Evolutionary conservation across 257 asterid genomes (phyloP), one percentile per base, ranked within the genome.

Genomic region (Prunella vulgaris): DNA sequence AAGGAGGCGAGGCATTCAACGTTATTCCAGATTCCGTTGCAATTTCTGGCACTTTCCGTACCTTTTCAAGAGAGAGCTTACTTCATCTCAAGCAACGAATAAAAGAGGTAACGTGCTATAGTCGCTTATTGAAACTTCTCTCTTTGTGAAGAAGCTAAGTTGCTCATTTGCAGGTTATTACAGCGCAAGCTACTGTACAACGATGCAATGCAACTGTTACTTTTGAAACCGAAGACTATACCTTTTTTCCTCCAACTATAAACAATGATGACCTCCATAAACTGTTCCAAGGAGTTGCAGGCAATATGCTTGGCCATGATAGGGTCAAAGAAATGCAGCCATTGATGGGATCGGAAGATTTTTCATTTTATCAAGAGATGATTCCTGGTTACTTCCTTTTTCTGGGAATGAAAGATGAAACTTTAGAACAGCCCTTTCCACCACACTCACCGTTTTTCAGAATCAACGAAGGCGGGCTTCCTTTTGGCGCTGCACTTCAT

Each of bases 1-100:
- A 84, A 60, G 99, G 99, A 46, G 97, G 99, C 6, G 94, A 83
- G 42, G 97, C 99, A 12, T 88, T 88, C 72, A 93, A 93, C 30
- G 96, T 93, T 48, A 90, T 90, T 70, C 97, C 97, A 7, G 97
- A 93, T 77, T 90, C 95, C 15, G 97, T 93, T 62, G 86, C 93
- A 37, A 86, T 90, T n/a, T 89, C 93, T 56, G 99, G 99, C 83
- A 90, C 96, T 25, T 90, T 90, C 74, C 87, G 97, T 52, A 94
- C 96, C 73, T 90, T 93, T 79, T 86, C 93, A 58, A 78, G 33
- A 58, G 87, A 90, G 74, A 86, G 90, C 85, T 63, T 90, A 40
- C 73, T 44, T 66, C 86, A 82, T 61, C 93, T 90, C 35, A 93
- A 78, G 84, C 86, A 77, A 57, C 83, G 97, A 60, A 90, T 93